A percentile compares a stretch with the other conserved stretches of the same genome.
Evolutionary conservation across 495 filamentous ascomycete genomes (phyloP).

Genomic region (Choiromyces venosus): DNA sequence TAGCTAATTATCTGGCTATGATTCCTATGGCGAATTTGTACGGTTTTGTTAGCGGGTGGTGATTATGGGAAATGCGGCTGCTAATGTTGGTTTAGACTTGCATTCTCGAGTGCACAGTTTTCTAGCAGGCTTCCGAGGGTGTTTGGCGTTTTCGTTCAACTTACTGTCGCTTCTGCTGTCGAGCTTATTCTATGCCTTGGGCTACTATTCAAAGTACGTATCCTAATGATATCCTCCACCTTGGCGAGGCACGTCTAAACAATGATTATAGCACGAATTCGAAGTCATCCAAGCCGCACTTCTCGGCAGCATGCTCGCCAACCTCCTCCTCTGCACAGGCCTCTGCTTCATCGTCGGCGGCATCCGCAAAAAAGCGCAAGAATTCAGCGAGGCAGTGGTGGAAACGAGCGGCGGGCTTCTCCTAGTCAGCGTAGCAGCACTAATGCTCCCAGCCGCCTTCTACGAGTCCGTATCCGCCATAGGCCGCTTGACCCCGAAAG

Average conservation of each 20-base stretch:
- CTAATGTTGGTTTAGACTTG: neutral
- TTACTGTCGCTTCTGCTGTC: slow-evolving; percentile 67
- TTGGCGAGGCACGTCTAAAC: neutral
- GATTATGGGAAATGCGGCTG: slow-evolving; percentile 66
- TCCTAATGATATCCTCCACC: slow-evolving; percentile 25
- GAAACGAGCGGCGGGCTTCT: slow-evolving; percentile 77
- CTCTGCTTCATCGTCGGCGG: slow-evolving; percentile 75
- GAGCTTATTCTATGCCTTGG: slow-evolving; percentile 82
- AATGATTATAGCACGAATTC: slow-evolving; percentile 9
- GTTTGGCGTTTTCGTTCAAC: slow-evolving; percentile 69
- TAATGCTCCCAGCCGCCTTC: slow-evolving; percentile 79
- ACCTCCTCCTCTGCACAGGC: slow-evolving; percentile 68
- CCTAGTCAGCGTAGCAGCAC: slow-evolving; percentile 57
- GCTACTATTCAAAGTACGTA: slow-evolving; percentile 50
- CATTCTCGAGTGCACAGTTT: neutral
- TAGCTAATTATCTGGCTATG: slow-evolving; percentile 74
- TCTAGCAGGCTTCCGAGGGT: slow-evolving; percentile 50
- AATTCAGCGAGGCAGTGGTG: slow-evolving; percentile 68
- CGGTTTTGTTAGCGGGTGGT: slow-evolving; percentile 75
- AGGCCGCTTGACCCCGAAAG: slow-evolving; percentile 40
- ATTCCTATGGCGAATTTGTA: slow-evolving; percentile 82
- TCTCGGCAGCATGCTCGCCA: slow-evolving; percentile 73
- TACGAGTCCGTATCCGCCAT: slow-evolving; percentile 53
- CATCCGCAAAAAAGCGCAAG: slow-evolving; percentile 57
- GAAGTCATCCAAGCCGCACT: slow-evolving; percentile 75